Conservation (phyloP, 2,329 filamentous ascomycete species). For the Claviceps sp. region DNA sequence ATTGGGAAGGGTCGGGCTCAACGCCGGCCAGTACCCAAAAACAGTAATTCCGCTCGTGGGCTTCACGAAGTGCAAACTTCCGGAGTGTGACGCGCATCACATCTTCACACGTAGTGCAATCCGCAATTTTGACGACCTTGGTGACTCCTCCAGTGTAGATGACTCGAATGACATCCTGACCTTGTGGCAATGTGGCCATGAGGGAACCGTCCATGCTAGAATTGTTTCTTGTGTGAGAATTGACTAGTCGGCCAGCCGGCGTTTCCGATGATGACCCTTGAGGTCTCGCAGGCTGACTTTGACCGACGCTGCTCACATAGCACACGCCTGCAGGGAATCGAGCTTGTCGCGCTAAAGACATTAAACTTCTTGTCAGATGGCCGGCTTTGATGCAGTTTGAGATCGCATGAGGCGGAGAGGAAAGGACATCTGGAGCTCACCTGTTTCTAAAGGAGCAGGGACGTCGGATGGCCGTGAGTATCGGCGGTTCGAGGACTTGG, state of each 20-base stretch:
- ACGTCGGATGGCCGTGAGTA: conserved; percentile 50
- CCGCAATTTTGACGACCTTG: conserved; percentile 86
- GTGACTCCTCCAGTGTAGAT: conserved; percentile 86
- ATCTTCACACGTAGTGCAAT: conserved; percentile 83
- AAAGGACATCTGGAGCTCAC: conserved; percentile 34
- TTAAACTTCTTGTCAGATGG: conserved; percentile 22
- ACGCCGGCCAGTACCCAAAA: conserved; percentile 86
- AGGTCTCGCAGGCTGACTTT: conserved; percentile 18
- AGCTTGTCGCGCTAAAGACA: conserved; percentile 29
- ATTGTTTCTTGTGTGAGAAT: conserved; percentile 62
- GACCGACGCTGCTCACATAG: conserved; percentile 33
- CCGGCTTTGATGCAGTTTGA: conserved; percentile 16
- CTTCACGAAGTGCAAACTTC: conserved; percentile 78
- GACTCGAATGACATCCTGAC: conserved; percentile 81
- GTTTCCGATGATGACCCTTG: conserved; percentile 35
- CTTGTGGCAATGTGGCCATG: conserved; percentile 72
- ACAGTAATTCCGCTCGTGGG: conserved; percentile 89
- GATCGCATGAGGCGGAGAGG: conserved; percentile 30
- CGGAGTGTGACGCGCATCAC: conserved; percentile 80
- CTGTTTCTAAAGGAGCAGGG: conserved; percentile 26
- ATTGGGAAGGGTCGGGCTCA: conserved; percentile 69
- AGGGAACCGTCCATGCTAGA: conserved; percentile 77
- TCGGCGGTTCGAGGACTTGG: conserved; percentile 37
- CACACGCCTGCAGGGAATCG: conserved; percentile 44
- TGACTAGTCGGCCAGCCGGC: conserved; percentile 48